Conservation (phyloP, 2,329 filamentous ascomycete species). For the Fusarium nygamai region DNA sequence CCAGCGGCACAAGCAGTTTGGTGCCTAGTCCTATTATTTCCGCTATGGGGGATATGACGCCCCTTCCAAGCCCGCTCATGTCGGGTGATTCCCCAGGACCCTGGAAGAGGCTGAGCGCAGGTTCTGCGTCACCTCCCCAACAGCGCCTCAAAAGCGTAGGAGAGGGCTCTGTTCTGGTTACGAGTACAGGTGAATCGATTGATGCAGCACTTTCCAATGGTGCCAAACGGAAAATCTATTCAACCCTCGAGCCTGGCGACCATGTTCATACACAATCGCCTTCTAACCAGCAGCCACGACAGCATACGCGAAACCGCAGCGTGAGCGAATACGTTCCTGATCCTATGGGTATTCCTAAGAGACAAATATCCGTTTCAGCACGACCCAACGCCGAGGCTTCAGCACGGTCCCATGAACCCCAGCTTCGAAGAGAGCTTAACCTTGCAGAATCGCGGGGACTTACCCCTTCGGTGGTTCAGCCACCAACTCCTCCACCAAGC, state of each 20-base stretch:
- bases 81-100: conserved; percentile 72
- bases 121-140: conserved; percentile 55
- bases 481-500: conserved; percentile 84
- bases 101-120: conserved; percentile 65
- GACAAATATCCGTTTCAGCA: conserved; percentile 78
- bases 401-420: conserved; percentile 53
- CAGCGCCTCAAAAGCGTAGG: conserved; percentile 42
- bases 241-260: conserved; percentile 45
- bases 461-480: conserved; percentile 65
- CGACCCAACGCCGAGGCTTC: conserved; percentile 54
- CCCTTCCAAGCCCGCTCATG: conserved; percentile 79
- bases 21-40: conserved; percentile 79
- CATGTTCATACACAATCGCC: conserved; percentile 50
- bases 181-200: conserved; percentile 62
- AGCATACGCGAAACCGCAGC: conserved; percentile 79
- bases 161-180: conserved; percentile 57
- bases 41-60: conserved; percentile 82
- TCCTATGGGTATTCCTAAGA: conserved; percentile 71
- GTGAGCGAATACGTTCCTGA: conserved; percentile 89
- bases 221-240: conserved; percentile 67
- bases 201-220: conserved; percentile 61
- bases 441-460: conserved; percentile 82
- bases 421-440: conserved; percentile 79
- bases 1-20: conserved; percentile 70
- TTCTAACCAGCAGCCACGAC: conserved; percentile 23